Conservation (phyloP, 2,329 filamentous ascomycete species). For the Penicillium sp. region DNA sequence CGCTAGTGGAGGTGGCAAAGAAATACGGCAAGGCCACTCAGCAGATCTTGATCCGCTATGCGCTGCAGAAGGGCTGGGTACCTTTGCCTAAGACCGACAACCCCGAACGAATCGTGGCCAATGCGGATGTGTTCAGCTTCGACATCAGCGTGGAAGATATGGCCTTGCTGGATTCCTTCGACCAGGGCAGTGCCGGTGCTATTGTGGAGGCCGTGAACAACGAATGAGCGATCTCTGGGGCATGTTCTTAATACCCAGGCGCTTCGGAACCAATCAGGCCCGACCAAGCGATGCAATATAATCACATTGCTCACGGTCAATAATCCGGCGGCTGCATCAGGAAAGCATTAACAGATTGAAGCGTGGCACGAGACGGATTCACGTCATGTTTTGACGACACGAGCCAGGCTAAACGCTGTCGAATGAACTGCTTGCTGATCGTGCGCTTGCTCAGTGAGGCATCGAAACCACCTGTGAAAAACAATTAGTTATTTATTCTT, state of each 20-base stretch:
- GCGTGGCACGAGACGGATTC: conserved; percentile 78
- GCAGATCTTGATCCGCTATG: conserved; percentile 78
- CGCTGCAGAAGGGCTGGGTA: conserved; percentile 72
- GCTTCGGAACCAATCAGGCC: conserved; percentile 8
- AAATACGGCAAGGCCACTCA: conserved; percentile 73
- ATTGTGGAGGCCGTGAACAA: conserved; percentile 50
- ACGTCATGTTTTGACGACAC: conserved; percentile 74
- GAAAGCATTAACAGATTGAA: conserved; percentile 90
- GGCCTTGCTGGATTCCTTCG: conserved; percentile 51
- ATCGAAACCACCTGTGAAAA: conserved; percentile 32
- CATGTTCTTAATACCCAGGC: conserved; percentile 6
- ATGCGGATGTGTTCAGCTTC: conserved; percentile 63
- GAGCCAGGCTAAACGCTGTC: conserved; percentile 75
- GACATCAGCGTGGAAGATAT: conserved; percentile 58
- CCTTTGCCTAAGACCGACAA: conserved; percentile 74
- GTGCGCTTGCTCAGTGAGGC: conserved; percentile 23
- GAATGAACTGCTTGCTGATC: conserved; percentile 74
- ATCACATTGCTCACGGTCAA: conserved; percentile 16
- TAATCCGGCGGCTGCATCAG: conserved; percentile 60
- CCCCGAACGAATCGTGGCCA: conserved; percentile 64
- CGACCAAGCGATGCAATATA: conserved; percentile 6
- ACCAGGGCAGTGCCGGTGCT: conserved; percentile 49
- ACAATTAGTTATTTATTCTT: conserved; percentile 13
- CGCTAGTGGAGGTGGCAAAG: conserved; percentile 61
- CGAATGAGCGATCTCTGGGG: conserved; percentile 28